Base-by-base conservation (phyloP, 345 rosid genomes). In the Camelina laxa region DNA sequence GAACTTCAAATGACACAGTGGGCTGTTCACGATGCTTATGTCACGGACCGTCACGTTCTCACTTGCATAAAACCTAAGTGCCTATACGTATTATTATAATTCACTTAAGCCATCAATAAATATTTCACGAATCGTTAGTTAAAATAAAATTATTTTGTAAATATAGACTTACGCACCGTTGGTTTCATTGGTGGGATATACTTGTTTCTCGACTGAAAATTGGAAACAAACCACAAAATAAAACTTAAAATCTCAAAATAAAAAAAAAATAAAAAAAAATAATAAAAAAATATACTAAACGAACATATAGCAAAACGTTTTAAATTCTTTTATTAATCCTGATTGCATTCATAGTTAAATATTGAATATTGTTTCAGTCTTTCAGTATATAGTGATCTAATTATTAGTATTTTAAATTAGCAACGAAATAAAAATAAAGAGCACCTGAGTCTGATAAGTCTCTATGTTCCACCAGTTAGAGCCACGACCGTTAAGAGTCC, bases 1-100 rank as follows among this genome's bases (percentile, higher is more conserved):
- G 50, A 93, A 91, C 80, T 93, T 93, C 19, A 93, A 82, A 82
- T 91, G 98, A 76, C 98, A 89, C 39, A 82, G 81, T 75, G 98
- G 92, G 49, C 98, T 89, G 54, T 91, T 93, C 59, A 75, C 47
- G 59, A 89, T 89, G 60, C 73, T 81, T 67, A 91, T 85, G 76
- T 85, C 94, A 15, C 88, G 91, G 68, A 93, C 87, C 16, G 86
- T 91, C 61, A 91, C 90, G 63, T 87, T 89, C 31, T 65, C 49
- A 82, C 98, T 86, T 16, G 85, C 77, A 53, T 89, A 93, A 75
- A 93, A 88, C 79, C 98, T 85, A 65, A 93, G 61, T 48, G 90
- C 97, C 96, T 93, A 54, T 33, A 20, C 48, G 8, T 4, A 33
- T 56, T 60, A n/a, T 41, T 4, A 33, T 56, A 65, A n/a, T 41